These are phyloP conservation scores for Hyphodiscus hymeniophilus DNA, from an alignment of 495 filamentous ascomycete species.

Conservation along the genomic window DNA sequence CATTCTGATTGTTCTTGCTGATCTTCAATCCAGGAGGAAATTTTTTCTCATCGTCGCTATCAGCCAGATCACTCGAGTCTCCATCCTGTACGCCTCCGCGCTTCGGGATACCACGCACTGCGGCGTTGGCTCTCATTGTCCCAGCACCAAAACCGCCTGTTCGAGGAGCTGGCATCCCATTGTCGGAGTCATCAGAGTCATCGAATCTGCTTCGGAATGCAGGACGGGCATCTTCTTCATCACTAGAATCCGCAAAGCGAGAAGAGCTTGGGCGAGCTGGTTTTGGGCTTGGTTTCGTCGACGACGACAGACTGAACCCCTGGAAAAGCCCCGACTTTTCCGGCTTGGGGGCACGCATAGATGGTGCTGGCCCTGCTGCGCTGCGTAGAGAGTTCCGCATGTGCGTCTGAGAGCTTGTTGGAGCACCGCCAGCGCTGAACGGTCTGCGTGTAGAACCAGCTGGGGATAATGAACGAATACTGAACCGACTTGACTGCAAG, in stretches of 20 bases:
- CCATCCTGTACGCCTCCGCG: conserved; percentile 42
- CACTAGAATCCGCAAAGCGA: conserved; percentile 64
- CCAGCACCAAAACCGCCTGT: background rate
- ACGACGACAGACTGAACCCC: conserved; percentile 27
- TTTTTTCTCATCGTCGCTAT: conserved; percentile 33
- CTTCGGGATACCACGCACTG: conserved; percentile 59
- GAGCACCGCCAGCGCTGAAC: conserved; percentile 13
- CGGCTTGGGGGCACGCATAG: conserved; percentile 4
- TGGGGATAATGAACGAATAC: conserved; percentile 35
- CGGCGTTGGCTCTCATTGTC: conserved; percentile 19
- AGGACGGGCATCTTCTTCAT: conserved; percentile 45
- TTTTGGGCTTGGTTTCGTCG: conserved; percentile 6
- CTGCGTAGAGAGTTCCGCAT: no score
- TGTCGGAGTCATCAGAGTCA: conserved; percentile 69
- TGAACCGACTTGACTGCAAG: conserved; percentile 28
- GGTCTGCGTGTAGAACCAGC: conserved; percentile 22
- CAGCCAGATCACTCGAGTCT: conserved; percentile 63
- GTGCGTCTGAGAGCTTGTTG: background rate
- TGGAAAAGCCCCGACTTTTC: conserved; percentile 27
- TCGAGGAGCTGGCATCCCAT: conserved; percentile 14
- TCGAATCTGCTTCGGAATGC: conserved; percentile 64
- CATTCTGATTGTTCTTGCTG: conserved; percentile 7
- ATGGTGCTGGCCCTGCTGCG: conserved; percentile 18
- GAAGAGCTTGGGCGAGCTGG: conserved; percentile 21
- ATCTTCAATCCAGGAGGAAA: conserved; percentile 3